phyloP scores from a whole-genome alignment of 805 yeast species.

The Sugiyamaella chiloensis region DNA sequence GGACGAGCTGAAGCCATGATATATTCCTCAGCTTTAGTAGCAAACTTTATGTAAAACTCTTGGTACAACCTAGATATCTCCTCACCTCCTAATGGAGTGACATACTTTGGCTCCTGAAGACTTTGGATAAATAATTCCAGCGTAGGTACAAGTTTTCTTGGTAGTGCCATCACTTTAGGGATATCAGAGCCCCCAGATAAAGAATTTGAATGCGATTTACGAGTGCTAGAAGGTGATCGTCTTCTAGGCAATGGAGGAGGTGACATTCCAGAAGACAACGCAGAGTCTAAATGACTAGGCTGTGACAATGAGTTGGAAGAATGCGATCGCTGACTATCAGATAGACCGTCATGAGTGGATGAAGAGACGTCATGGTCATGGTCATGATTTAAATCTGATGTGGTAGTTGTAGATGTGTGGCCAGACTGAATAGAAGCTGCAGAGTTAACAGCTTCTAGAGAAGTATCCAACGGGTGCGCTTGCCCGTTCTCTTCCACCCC shows the following conservation, averaged over 20 bases:
- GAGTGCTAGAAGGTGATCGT: not conserved
- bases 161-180: constrained; percentile 14
- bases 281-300: not conserved
- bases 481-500: constrained; percentile 7
- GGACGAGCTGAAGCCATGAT: constrained; percentile 25
- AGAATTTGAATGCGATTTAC: not conserved
- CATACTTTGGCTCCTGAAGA: constrained; percentile 38
- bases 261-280: not conserved
- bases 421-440: not conserved
- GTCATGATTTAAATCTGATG: not conserved
- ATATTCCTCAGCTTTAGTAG: constrained; percentile 27
- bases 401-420: no score
- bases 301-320: constrained; percentile 4
- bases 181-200: no score
- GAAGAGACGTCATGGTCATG: no score
- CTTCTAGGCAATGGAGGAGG: constrained; percentile 7
- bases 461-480: not conserved
- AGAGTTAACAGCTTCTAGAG: not conserved
- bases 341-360: not conserved
- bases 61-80: constrained; percentile 40
- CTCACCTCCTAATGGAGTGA: constrained; percentile 36
- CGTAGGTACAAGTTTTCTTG: constrained; percentile 16
- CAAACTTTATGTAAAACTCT: constrained; percentile 36
- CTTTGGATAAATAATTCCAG: constrained; percentile 28
- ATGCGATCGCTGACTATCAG: constrained; percentile 3